phyloP scores from a whole-genome alignment of 257 asterid genomes.

The Fraxinus americana region DNA sequence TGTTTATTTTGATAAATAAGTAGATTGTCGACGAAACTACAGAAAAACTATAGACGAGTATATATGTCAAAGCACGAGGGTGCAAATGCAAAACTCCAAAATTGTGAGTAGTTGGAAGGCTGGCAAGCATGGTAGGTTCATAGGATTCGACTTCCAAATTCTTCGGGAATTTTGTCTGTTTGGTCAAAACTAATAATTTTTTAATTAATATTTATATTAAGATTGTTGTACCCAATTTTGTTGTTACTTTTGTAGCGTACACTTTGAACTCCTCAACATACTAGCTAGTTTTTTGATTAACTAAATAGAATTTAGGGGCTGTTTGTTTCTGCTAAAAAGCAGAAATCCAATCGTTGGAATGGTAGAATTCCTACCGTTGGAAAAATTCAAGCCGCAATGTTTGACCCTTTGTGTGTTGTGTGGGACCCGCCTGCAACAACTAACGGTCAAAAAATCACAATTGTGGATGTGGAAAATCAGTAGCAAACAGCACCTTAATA shows the following conservation, averaged over 20 bases:
- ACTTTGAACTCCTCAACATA: not conserved
- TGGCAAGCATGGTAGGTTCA: not conserved
- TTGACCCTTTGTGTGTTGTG: too few relatives aligned
- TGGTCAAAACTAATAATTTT: not conserved
- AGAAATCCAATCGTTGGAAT: too few relatives aligned
- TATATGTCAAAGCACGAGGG: not conserved
- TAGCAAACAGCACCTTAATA: too few relatives aligned
- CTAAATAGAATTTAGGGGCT: too few relatives aligned
- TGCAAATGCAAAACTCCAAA: not conserved
- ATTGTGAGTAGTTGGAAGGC: not conserved
- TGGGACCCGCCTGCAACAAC: too few relatives aligned
- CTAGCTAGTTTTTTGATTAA: too few relatives aligned
- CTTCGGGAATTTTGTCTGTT: not conserved
- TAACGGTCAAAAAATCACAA: too few relatives aligned
- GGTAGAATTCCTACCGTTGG: too few relatives aligned
- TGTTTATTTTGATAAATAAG: not conserved
- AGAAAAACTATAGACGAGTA: not conserved
- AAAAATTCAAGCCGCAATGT: too few relatives aligned
- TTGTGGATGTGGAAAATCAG: too few relatives aligned
- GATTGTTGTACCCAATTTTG: conserved; percentile 2
- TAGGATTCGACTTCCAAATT: not conserved
- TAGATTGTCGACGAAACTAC: not conserved
- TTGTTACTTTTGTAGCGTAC: not conserved
- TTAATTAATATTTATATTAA: not conserved
- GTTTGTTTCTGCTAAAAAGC: too few relatives aligned